phyloP scores from a whole-genome alignment of 306 rosid genomes.

The Psophocarpus tetragonolobus region DNA sequence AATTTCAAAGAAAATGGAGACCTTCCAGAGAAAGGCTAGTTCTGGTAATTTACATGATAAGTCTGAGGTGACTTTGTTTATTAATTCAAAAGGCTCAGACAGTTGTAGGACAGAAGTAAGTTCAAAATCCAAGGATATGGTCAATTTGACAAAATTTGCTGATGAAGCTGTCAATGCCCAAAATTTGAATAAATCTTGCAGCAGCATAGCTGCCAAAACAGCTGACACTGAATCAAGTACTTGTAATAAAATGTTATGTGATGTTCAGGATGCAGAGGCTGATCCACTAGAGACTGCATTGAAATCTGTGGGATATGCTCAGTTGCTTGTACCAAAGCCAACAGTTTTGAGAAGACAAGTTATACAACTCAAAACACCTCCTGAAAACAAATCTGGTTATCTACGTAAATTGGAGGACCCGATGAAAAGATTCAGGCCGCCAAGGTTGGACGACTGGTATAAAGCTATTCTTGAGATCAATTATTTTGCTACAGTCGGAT shows the following conservation, averaged over 20 bases:
- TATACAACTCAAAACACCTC: constrained; percentile 78
- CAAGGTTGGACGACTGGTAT: constrained; percentile 88
- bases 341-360: constrained; percentile 71
- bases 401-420: constrained; percentile 57
- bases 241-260: constrained; percentile 39
- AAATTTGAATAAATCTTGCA: constrained; percentile 40
- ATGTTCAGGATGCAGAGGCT: constrained; percentile 47
- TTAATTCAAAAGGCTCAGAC: constrained; percentile 47
- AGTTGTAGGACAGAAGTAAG: constrained; percentile 43
- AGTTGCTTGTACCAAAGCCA: constrained; percentile 58
- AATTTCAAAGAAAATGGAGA: constrained; percentile 42
- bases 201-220: constrained; percentile 37
- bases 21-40: constrained; percentile 44
- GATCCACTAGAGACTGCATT: constrained; percentile 64
- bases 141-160: constrained; percentile 42
- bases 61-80: constrained; percentile 32
- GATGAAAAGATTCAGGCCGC: constrained; percentile 79
- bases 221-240: constrained; percentile 32
- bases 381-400: constrained; percentile 46
- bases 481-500: constrained; percentile 72
- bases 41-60: constrained; percentile 42
- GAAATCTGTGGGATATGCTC: constrained; percentile 53
- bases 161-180: constrained; percentile 44
- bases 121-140: constrained; percentile 46
- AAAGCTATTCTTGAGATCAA: constrained; percentile 84